phyloP scores from a whole-genome alignment of 2,329 filamentous ascomycete genomes.

The Corinectria fuckeliana region DNA sequence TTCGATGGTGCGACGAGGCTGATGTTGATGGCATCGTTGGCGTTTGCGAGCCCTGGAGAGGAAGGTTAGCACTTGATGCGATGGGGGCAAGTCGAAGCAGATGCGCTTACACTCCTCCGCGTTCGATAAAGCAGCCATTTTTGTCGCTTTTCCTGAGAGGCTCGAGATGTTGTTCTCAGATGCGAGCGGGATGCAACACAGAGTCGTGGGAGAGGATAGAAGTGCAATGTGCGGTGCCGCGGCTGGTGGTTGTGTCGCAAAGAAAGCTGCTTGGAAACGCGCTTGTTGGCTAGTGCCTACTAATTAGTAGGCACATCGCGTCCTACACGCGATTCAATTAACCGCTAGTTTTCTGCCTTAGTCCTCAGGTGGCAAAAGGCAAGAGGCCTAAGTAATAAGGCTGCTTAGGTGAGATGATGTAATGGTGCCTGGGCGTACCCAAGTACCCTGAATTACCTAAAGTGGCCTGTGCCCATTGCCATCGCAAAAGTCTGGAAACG shows the following conservation, averaged over 20 bases:
- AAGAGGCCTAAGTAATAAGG: not conserved
- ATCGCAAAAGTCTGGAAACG: constrained; percentile 26
- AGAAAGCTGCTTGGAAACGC: constrained; percentile 17
- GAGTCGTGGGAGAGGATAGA: not conserved
- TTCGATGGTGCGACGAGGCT: constrained; percentile 61
- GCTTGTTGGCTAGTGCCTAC: constrained; percentile 10
- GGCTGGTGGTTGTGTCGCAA: constrained; percentile 12
- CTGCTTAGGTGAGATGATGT: constrained; percentile 29
- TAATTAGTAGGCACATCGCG: constrained; percentile 25
- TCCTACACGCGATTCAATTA: constrained; percentile 36
- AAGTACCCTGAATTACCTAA: constrained; percentile 13
- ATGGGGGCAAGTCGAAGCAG: not conserved
- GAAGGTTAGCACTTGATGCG: constrained; percentile 26
- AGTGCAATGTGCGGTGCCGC: not conserved
- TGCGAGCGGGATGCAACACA: constrained; percentile 6
- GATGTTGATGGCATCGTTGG: constrained; percentile 69
- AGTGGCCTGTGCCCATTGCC: constrained; percentile 35
- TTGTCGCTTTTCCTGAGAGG: not conserved
- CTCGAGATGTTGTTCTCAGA: not conserved
- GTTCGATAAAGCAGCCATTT: constrained; percentile 42
- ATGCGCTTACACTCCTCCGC: constrained; percentile 44
- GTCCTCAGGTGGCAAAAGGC: constrained; percentile 21
- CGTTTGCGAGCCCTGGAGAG: constrained; percentile 61
- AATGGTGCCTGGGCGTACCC: constrained; percentile 15
- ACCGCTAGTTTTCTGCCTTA: constrained; percentile 24